These are phyloP conservation scores for Dioszegia aurantiaca DNA, from an alignment of 768 basidiomycete genomes.

Conservation along the genomic window DNA sequence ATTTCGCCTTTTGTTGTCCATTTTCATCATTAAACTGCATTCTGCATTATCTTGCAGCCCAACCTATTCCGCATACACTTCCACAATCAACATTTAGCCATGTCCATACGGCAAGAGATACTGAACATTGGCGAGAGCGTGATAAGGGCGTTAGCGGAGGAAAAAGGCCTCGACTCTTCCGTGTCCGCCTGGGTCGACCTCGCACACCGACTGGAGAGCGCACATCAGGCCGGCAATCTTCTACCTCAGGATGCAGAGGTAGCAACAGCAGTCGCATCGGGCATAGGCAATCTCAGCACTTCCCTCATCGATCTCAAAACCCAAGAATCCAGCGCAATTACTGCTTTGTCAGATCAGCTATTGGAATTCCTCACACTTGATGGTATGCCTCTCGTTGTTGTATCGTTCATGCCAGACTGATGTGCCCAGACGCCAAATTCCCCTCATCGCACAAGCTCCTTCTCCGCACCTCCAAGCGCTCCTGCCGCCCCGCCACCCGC, in stretches of 20 bases:
- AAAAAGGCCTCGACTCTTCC: background rate
- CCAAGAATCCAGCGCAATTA: background rate
- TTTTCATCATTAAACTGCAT: no score
- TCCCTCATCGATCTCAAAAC: background rate
- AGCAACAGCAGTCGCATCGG: background rate
- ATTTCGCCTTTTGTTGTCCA: no score
- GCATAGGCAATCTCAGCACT: background rate
- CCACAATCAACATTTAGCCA: background rate
- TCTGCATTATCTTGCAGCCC: no score
- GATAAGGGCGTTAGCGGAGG: background rate
- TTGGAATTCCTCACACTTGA: no score
- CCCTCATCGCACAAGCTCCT: no score
- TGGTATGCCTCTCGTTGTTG: no score
- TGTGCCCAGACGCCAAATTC: no score
- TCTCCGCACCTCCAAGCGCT: background rate
- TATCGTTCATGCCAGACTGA: no score
- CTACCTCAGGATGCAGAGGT: background rate
- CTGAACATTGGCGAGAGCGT: background rate
- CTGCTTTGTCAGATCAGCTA: background rate
- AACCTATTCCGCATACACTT: no score
- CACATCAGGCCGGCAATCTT: background rate
- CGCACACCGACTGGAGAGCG: background rate
- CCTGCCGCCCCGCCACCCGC: constrained; percentile 14
- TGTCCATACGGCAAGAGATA: background rate
- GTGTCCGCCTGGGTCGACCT: background rate